A percentile compares a stretch with the other conserved stretches of the same genome.
Evolutionary conservation across 2,329 filamentous ascomycete genomes (phyloP).

Genomic region (Periconia sp.): DNA sequence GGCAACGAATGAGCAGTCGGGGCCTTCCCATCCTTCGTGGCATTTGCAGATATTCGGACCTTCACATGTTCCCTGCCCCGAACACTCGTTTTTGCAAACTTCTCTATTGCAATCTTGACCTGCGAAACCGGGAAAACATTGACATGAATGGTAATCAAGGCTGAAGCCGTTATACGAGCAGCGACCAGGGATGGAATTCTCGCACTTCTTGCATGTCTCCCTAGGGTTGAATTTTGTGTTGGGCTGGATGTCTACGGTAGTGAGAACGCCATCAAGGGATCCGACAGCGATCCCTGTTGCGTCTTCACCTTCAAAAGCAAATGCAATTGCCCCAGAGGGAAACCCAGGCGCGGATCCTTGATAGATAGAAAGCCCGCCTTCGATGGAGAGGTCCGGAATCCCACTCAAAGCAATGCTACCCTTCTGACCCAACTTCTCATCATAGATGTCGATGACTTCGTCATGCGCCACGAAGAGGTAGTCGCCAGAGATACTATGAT

Average conservation of each 20-base stretch:
- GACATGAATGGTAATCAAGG: neutral
- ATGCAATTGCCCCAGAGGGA: constrained; percentile 21
- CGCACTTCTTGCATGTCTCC: constrained; percentile 19
- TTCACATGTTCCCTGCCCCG: constrained; percentile 25
- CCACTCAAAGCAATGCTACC: constrained; percentile 22
- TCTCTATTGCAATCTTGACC: constrained; percentile 22
- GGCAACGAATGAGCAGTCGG: constrained; percentile 31
- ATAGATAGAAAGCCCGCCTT: constrained; percentile 28
- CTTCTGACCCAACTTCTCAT: constrained; percentile 14
- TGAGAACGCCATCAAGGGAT: constrained; percentile 18
- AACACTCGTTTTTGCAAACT: constrained; percentile 29
- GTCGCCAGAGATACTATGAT: constrained; percentile 18
- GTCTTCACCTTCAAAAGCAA: constrained; percentile 31
- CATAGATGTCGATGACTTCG: constrained; percentile 25
- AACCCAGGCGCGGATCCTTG: constrained; percentile 16
- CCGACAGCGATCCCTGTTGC: constrained; percentile 24
- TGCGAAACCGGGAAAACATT: constrained; percentile 24
- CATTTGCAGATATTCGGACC: constrained; percentile 32
- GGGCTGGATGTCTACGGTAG: constrained; percentile 14
- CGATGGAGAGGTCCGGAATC: constrained; percentile 25
- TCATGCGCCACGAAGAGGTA: constrained; percentile 29
- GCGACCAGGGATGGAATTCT: constrained; percentile 11
- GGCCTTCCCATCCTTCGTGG: constrained; percentile 25
- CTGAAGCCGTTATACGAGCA: constrained; percentile 20
- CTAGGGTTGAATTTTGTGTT: constrained; percentile 24